These are phyloP conservation scores for Salix koriyanagi DNA, from an alignment of 345 rosid species.

Conservation along the genomic window DNA sequence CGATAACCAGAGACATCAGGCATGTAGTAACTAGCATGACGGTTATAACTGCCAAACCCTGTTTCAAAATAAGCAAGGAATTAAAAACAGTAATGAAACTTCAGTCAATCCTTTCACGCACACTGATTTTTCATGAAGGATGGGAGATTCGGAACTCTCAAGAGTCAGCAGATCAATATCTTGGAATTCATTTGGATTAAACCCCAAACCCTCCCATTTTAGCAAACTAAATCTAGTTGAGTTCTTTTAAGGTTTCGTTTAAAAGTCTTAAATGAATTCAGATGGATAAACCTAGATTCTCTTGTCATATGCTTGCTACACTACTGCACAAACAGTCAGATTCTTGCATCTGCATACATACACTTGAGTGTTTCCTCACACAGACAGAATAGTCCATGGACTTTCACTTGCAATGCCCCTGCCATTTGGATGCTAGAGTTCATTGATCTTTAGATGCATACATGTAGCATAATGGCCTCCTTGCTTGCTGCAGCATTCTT, in stretches of 20 bases:
- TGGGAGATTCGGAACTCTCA: background rate
- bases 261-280: background rate
- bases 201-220: background rate
- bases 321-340: background rate
- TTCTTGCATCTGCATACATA: background rate
- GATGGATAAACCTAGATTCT: background rate
- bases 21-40: slow-evolving; percentile 98
- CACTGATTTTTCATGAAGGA: background rate
- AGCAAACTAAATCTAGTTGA: background rate
- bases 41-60: slow-evolving; percentile 99
- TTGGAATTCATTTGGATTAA: background rate
- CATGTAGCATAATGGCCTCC: background rate
- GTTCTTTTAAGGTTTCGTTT: background rate
- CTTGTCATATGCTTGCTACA: background rate
- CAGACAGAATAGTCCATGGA: background rate
- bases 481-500: background rate
- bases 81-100: background rate
- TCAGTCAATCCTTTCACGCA: background rate
- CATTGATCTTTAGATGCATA: background rate
- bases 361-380: background rate
- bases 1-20: slow-evolving; percentile 88
- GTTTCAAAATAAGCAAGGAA: slow-evolving; percentile 15
- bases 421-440: background rate
- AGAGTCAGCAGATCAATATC: background rate
- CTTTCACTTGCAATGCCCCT: background rate